phyloP scores from a whole-genome alignment of 306 rosid genomes.

The Inga laurina region DNA sequence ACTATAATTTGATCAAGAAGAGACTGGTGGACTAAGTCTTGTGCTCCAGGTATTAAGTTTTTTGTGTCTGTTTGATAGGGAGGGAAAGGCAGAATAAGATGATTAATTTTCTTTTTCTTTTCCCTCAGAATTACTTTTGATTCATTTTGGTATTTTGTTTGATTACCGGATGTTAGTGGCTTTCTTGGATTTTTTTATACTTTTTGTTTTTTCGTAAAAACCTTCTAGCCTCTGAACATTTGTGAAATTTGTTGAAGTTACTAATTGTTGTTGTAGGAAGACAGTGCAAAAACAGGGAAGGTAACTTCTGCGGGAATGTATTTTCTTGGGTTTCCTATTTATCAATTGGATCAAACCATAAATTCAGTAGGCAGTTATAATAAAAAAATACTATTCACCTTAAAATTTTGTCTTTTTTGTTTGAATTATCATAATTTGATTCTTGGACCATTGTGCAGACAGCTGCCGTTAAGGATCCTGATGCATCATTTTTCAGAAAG shows the following conservation, averaged over 20 bases:
- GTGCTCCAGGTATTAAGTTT: conserved; percentile 77
- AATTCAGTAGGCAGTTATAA: conserved; percentile 65
- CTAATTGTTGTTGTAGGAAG: conserved; percentile 69
- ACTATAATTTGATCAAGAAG: conserved; percentile 86
- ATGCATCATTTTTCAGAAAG: conserved; percentile 83
- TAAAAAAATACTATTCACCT: conserved; percentile 3
- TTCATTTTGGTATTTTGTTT: background rate
- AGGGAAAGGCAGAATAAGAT: background rate
- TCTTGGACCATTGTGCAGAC: conserved; percentile 50
- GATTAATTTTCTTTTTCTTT: background rate
- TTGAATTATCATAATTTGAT: conserved; percentile 23
- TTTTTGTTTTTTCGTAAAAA: background rate
- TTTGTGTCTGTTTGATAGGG: conserved; percentile 11
- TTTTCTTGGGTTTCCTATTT: conserved; percentile 96
- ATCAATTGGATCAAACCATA: conserved; percentile 77
- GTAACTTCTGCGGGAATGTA: conserved; percentile 93
- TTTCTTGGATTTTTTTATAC: background rate
- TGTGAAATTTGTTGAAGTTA: conserved; percentile 23
- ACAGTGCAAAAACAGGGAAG: conserved; percentile 83
- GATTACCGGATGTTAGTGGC: conserved; percentile 3
- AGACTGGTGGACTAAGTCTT: conserved; percentile 81
- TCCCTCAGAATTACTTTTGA: conserved; percentile 13
- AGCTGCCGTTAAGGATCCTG: conserved; percentile 92
- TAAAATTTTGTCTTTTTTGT: background rate
- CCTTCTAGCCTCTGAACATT: conserved; percentile 15